Evolutionary conservation across 2,329 filamentous ascomycete species (phyloP).

Genomic region (Huntiella abstrusa): DNA sequence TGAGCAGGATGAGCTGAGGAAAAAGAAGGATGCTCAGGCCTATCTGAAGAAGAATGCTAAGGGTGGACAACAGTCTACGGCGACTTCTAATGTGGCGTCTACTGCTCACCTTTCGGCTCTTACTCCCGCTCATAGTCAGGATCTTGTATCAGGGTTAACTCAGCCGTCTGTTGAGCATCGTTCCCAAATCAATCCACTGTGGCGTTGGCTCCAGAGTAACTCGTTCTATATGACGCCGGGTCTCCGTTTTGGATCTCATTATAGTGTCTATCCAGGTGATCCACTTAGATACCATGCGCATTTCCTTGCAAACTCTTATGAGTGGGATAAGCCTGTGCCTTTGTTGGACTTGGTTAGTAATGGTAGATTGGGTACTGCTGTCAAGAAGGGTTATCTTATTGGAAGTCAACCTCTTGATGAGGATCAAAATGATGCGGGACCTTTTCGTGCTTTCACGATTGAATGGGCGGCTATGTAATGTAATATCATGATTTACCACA

Average conservation of each 20-base stretch:
- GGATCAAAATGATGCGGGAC: constrained; percentile 18
- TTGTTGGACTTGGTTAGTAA: constrained; percentile 73
- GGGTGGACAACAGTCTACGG: constrained; percentile 2
- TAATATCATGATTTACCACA: neutral
- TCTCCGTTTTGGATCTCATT: constrained; percentile 82
- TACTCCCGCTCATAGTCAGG: constrained; percentile 4
- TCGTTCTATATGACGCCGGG: constrained; percentile 75
- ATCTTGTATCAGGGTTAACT: constrained; percentile 13
- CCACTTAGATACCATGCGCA: constrained; percentile 90
- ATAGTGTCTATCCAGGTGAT: constrained; percentile 89
- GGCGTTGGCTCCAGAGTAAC: constrained; percentile 54
- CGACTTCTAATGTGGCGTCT: neutral
- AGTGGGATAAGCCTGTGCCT: constrained; percentile 75
- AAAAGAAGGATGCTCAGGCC: constrained; percentile 12
- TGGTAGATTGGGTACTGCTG: constrained; percentile 74
- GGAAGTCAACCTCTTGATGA: constrained; percentile 40
- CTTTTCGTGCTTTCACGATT: constrained; percentile 59
- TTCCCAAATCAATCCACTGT: constrained; percentile 37
- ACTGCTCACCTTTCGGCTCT: neutral
- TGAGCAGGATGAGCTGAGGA: constrained; percentile 6
- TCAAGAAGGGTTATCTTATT: constrained; percentile 88
- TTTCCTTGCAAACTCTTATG: constrained; percentile 66
- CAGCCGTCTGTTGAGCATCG: constrained; percentile 19
- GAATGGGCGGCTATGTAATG: constrained; percentile 83
- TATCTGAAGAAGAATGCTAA: constrained; percentile 12